Percentiles rank a stretch among this genome's conserved stretches.
Evolutionary conservation across 768 basidiomycete genomes (phyloP).

Genomic region (Udeniomyces megalosporus): DNA sequence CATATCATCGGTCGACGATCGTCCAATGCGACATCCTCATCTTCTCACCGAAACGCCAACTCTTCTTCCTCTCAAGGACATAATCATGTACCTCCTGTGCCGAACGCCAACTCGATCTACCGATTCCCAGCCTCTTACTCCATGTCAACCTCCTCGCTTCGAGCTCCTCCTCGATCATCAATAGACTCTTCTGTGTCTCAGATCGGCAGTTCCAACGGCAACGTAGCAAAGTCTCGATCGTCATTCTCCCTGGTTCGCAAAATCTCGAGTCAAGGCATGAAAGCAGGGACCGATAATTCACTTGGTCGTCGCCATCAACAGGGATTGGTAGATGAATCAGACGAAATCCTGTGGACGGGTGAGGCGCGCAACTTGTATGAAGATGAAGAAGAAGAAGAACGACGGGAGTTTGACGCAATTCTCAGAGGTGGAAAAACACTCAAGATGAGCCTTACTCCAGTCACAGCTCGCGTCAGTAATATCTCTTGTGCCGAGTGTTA

Average conservation of each 20-base stretch:
- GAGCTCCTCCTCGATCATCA: too few relatives aligned
- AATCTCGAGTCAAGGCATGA: not conserved
- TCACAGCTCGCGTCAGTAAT: not conserved
- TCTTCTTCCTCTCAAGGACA: too few relatives aligned
- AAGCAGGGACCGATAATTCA: not conserved
- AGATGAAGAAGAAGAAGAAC: not conserved
- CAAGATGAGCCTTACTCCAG: slow-evolving; percentile 11
- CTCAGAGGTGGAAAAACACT: slow-evolving; percentile 2
- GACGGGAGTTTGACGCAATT: slow-evolving; percentile 8
- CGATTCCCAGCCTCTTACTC: too few relatives aligned
- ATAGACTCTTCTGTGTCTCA: too few relatives aligned
- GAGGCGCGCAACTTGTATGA: not conserved
- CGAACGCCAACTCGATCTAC: too few relatives aligned
- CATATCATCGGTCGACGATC: too few relatives aligned
- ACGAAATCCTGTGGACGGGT: not conserved
- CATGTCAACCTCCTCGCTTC: too few relatives aligned
- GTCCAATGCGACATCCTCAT: too few relatives aligned
- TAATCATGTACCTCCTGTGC: too few relatives aligned
- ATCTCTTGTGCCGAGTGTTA: not conserved
- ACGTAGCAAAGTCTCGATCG: too few relatives aligned
- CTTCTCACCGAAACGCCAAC: too few relatives aligned
- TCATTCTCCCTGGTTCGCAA: slow-evolving; percentile 1
- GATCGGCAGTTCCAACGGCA: not conserved
- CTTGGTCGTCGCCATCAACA: not conserved
- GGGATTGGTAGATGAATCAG: not conserved